Conservation (phyloP, 352 stramenopile genomes). For the Phytophthora pluvialis region DNA sequence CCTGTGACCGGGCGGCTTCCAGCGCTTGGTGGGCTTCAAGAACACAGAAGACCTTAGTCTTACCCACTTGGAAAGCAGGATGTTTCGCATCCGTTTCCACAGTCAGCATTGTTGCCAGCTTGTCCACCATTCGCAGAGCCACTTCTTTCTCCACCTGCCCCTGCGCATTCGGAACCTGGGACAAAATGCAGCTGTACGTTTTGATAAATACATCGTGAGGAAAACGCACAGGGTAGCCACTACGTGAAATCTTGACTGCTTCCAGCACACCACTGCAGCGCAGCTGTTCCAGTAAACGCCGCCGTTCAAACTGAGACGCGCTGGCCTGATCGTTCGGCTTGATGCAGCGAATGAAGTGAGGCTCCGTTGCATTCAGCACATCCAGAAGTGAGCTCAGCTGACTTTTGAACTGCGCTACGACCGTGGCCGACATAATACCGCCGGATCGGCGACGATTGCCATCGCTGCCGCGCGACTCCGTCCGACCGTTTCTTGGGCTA, state of each 20-base stretch:
- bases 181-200: slow-evolving; percentile 79
- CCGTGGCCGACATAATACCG: slow-evolving; percentile 84
- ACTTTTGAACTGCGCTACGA: slow-evolving; percentile 93
- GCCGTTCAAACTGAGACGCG: slow-evolving; percentile 63
- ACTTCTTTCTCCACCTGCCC: slow-evolving; percentile 58
- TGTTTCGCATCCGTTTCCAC: slow-evolving; percentile 50
- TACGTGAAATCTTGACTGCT: slow-evolving; percentile 89
- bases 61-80: slow-evolving; percentile 80
- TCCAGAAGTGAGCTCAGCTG: slow-evolving; percentile 94
- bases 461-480: slow-evolving; percentile 43
- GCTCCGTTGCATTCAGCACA: slow-evolving; percentile 94
- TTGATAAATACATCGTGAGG: slow-evolving; percentile 92
- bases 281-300: slow-evolving; percentile 83
- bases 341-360: slow-evolving; percentile 92
- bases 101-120: slow-evolving; percentile 45
- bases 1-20: slow-evolving; percentile 63
- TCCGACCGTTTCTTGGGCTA: slow-evolving; percentile 32
- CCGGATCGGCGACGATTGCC: slow-evolving; percentile 58
- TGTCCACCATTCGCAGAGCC: slow-evolving; percentile 52
- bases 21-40: slow-evolving; percentile 72
- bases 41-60: slow-evolving; percentile 85
- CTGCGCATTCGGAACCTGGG: slow-evolving; percentile 45
- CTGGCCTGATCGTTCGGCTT: slow-evolving; percentile 87
- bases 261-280: slow-evolving; percentile 89
- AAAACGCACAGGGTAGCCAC: slow-evolving; percentile 95